phyloP scores from a whole-genome alignment of 2,329 filamentous ascomycete genomes.

The Cercospora sesami region DNA sequence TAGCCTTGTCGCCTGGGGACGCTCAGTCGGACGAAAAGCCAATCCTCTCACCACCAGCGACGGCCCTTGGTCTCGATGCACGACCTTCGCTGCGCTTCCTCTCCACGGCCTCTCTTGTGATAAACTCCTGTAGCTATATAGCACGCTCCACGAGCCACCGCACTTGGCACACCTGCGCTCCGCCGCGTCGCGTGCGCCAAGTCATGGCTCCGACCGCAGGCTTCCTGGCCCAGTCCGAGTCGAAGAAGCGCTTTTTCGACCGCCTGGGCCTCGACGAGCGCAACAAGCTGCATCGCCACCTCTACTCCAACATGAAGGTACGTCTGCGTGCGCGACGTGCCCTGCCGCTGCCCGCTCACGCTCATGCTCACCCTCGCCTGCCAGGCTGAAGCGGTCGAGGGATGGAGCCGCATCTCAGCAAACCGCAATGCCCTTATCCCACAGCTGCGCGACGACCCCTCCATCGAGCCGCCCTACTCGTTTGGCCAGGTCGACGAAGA shows the following conservation, averaged over 20 bases:
- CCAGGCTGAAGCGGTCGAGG: conserved; percentile 44
- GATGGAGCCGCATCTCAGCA: conserved; percentile 43
- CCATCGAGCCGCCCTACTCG: conserved; percentile 31
- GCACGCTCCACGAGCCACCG: background rate
- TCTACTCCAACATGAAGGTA: conserved; percentile 48
- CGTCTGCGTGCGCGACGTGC: background rate
- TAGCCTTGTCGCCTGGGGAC: background rate
- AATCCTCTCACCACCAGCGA: background rate
- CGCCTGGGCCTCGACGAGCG: conserved; percentile 44
- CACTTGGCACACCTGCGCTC: background rate
- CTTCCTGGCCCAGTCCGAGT: conserved; percentile 44
- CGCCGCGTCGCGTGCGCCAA: background rate
- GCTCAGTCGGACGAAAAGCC: background rate
- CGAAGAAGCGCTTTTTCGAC: conserved; percentile 44
- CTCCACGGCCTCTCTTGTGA: background rate
- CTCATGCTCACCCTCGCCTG: background rate
- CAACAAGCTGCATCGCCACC: conserved; percentile 34
- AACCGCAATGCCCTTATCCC: conserved; percentile 32
- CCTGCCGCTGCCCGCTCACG: background rate
- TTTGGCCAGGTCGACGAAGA: conserved; percentile 50
- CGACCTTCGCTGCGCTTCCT: background rate
- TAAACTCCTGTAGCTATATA: background rate
- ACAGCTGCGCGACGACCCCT: conserved; percentile 14
- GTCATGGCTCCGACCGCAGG: conserved; percentile 25
- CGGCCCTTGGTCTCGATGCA: background rate